Evolutionary conservation across 176 grass and related monocot species (phyloP).

Genomic region (Oryza glumipatula): DNA sequence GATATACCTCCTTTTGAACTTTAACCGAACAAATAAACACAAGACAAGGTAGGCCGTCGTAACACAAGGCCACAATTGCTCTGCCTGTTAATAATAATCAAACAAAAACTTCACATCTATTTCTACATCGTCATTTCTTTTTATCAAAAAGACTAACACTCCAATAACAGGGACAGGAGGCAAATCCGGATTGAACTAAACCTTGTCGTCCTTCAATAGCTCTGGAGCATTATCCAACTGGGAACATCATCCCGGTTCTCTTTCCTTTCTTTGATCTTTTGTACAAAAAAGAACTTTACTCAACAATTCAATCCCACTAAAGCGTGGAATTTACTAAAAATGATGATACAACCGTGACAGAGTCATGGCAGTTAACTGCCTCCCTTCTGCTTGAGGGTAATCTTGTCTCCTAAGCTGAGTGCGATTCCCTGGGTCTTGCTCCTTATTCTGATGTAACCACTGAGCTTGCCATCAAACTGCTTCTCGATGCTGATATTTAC

Average conservation of each 20-base stretch:
- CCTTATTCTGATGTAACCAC: slow-evolving; percentile 78
- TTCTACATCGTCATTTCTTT: slow-evolving; percentile 31
- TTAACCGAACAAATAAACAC: background rate
- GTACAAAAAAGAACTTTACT: slow-evolving; percentile 45
- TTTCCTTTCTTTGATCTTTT: slow-evolving; percentile 46
- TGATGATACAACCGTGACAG: slow-evolving; percentile 5
- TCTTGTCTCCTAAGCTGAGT: slow-evolving; percentile 86
- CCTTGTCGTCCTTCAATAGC: background rate
- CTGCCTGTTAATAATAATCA: slow-evolving; percentile 24
- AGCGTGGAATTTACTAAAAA: slow-evolving; percentile 36
- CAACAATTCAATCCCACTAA: slow-evolving; percentile 28
- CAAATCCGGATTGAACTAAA: background rate
- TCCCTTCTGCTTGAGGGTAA: slow-evolving; percentile 88
- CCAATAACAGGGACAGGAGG: background rate
- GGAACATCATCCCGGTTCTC: background rate
- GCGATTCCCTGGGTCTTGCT: slow-evolving; percentile 90
- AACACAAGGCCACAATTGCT: slow-evolving; percentile 37
- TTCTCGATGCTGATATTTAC: slow-evolving; percentile 84
- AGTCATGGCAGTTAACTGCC: slow-evolving; percentile 38
- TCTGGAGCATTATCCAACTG: background rate
- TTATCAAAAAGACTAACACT: slow-evolving; percentile 32
- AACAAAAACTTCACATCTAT: slow-evolving; percentile 39
- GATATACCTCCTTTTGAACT: background rate
- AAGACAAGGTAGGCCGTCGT: background rate
- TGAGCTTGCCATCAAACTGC: slow-evolving; percentile 71